A percentile compares a stretch with the other conserved stretches of the same genome.
phyloP scores from a whole-genome alignment of 345 rosid genomes.

The Stellera chamaejasme region DNA sequence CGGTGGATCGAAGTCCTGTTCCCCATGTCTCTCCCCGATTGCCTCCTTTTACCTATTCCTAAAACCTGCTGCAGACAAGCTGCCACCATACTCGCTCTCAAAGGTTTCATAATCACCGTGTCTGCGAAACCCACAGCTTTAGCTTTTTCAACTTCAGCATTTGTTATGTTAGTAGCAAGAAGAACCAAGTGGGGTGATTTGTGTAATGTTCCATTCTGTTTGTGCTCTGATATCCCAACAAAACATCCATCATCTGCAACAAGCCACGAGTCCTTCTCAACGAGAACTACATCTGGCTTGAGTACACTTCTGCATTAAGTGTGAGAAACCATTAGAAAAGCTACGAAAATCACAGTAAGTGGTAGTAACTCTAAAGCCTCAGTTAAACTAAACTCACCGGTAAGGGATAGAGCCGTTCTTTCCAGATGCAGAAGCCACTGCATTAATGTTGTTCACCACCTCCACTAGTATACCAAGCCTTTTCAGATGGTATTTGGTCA shows the following conservation, averaged over 20 bases:
- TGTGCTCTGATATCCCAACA: slow-evolving; percentile 26
- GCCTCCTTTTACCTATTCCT: slow-evolving; percentile 57
- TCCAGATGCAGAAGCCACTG: slow-evolving; percentile 24
- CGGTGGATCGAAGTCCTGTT: slow-evolving; percentile 41
- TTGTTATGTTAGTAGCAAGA: slow-evolving; percentile 68
- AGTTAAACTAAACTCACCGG: slow-evolving; percentile 35
- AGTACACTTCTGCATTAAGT: slow-evolving; percentile 28
- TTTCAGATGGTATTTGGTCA: slow-evolving; percentile 78
- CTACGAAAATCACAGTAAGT: not conserved
- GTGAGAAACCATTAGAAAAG: not conserved
- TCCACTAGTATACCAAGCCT: slow-evolving; percentile 82
- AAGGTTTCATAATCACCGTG: slow-evolving; percentile 85
- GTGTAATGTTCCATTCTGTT: slow-evolving; percentile 35
- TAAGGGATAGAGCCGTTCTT: slow-evolving; percentile 42
- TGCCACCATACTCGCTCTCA: slow-evolving; percentile 92
- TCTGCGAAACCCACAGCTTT: slow-evolving; percentile 83
- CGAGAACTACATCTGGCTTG: slow-evolving; percentile 58
- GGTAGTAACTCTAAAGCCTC: not conserved
- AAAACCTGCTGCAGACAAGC: slow-evolving; percentile 90
- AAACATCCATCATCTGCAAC: slow-evolving; percentile 39
- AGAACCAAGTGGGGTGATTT: slow-evolving; percentile 65
- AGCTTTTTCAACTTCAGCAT: slow-evolving; percentile 56
- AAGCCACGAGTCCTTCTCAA: slow-evolving; percentile 90
- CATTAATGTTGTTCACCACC: slow-evolving; percentile 40
- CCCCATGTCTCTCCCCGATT: slow-evolving; percentile 27